These are phyloP conservation scores for Halteria grandinella DNA, from an alignment of 73 alveolate species.

Conservation along the genomic window DNA sequence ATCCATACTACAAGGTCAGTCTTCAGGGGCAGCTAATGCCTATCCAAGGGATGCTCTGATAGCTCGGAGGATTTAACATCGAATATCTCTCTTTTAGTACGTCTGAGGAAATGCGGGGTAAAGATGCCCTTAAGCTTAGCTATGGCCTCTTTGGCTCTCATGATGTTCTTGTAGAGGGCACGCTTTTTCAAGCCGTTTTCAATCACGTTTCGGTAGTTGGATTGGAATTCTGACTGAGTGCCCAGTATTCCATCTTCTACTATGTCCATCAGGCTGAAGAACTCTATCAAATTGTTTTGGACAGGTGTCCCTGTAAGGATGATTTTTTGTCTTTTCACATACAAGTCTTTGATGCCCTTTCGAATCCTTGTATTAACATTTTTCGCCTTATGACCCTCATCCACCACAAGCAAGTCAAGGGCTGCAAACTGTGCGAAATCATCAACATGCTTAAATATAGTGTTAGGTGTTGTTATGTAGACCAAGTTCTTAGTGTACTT, in stretches of 20 bases:
- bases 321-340: slow-evolving; percentile 13
- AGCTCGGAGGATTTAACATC: slow-evolving; percentile 9
- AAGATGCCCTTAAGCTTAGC: neutral
- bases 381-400: slow-evolving; percentile 40
- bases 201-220: slow-evolving; percentile 15
- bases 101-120: slow-evolving; percentile 18
- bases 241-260: slow-evolving; percentile 63
- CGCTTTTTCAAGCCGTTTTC: slow-evolving; percentile 36
- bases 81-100: slow-evolving; percentile 35
- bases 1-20: slow-evolving; percentile 81
- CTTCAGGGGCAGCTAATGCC: slow-evolving; percentile 67
- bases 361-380: slow-evolving; percentile 11
- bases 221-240: slow-evolving; percentile 25
- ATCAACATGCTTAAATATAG: slow-evolving; percentile 6
- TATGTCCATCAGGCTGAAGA: slow-evolving; percentile 53
- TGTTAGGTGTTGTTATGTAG: neutral
- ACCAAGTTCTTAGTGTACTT: neutral
- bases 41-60: slow-evolving; percentile 7
- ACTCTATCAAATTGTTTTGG: slow-evolving; percentile 56
- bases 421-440: neutral
- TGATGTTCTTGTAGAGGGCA: neutral
- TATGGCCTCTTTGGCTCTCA: neutral
- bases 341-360: slow-evolving; percentile 7
- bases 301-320: slow-evolving; percentile 57
- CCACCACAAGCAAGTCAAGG: slow-evolving; percentile 13